Evolutionary conservation across 495 filamentous ascomycete genomes (phyloP), one percentile per base, ranked within the genome.

Genomic region (Usnea hakonensis): DNA sequence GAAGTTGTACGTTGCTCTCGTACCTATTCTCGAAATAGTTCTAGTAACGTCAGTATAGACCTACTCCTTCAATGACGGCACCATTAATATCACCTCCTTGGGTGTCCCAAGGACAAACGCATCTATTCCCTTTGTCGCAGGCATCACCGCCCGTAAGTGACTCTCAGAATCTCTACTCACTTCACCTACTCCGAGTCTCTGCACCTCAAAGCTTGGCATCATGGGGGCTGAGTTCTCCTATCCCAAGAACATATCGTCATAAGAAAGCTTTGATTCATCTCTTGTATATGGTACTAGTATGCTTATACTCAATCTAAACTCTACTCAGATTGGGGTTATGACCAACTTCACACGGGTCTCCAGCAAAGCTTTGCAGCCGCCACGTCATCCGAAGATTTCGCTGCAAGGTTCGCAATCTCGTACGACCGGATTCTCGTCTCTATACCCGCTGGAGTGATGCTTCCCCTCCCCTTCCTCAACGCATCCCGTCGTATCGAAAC

Each of bases 391-490:
- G 10, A 54, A 57, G 63, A 64, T 32, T 37, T 64, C 37, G 60
- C 60, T 38, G 46, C 36, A 1, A 33, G 35, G 26, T 65, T 65
- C 38, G 63, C 63, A 32, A 48, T n/a, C 21, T 33, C 38, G 9
- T 65, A 62, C 40, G 63, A 65, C 37, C 58, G 57, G 44, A 56
- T 50, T 16, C 28, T 64, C 3, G 19, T 65, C 3, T 53, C 58
- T 23, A 21, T 65, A 8, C 46, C 59, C 23, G 30, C 48, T 21
- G 63, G 63, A n/a, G 37, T 61, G 11, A n/a, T 67, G 35, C 40
- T 38, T 14, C 13, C 14, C 19, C 55, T 33, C 14, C 55, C 63
- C 19, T 19, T 37, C 10, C n/a, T 60, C 17, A 67, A 53, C 57
- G 44, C 21, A 26, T 26, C 44, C n/a, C 63, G 53, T 19, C 16